Evolutionary conservation across 352 stramenopile genomes (phyloP), one percentile per base, ranked within the genome.

Genomic region (Pythium utonaiense): DNA sequence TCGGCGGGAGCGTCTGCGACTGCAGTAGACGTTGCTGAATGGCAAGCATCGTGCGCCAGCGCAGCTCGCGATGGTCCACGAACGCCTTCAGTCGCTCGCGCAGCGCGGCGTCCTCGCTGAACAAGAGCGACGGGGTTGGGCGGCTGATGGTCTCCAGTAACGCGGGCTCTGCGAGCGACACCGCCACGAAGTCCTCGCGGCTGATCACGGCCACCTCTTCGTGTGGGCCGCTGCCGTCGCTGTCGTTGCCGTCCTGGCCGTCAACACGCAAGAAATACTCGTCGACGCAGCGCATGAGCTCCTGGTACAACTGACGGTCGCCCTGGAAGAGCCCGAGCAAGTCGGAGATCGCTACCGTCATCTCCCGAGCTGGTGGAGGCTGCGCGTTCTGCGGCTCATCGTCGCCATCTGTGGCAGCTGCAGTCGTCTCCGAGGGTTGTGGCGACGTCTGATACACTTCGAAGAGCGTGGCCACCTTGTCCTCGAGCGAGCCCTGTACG

Each of bases 221-320:
- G 2, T 53, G 19, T 22, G 25, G 28, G 36, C 36, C 52, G 33
- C n/a, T 36, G 48, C n/a, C 41, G 22, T 41, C 48, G 48, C 25
- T 19, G 30, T 54, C 48, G 33, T 25, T 28, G 10, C 12, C 19
- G 8, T 28, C 27, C 3, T 54, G 17, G 6, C 27, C 25, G 13
- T 8, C 27, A 17, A 77, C 69, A 45, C 66, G 68, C 21, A 64
- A 63, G 60, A 83, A 83, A 47, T 80, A 80, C 34, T 83, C 69
- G 41, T 83, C 74, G 1, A 83, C 66, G 50, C 68, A 78, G 4
- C 68, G 66, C 64, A 78, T 74, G 28, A 78, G 69, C 62, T 83
- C 72, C 19, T 74, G 68, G 49, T 74, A 78, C 17, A 74, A 58
- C 41, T 79, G 71, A 4, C 67, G 68, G 36, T 78, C 74, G 50